These are phyloP conservation scores for Aspergillus wentii DNA, from an alignment of 495 filamentous ascomycete genomes.

Conservation along the genomic window DNA sequence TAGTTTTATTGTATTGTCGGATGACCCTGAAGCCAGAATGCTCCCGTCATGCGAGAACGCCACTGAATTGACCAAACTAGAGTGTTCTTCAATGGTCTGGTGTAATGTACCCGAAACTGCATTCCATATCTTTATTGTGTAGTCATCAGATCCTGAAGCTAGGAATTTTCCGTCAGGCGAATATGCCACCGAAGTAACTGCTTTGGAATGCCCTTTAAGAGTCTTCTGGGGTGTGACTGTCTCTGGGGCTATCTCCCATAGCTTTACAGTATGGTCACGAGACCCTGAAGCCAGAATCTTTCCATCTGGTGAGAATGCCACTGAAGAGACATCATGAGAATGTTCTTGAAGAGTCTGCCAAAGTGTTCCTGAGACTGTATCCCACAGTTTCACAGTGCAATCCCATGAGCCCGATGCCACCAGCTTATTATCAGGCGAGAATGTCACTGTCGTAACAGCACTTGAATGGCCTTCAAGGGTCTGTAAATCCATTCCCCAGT, in stretches of 20 bases:
- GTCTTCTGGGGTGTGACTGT: conserved; percentile 1
- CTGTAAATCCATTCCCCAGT: conserved; percentile 1
- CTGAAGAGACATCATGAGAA: background rate
- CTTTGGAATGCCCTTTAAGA: conserved; percentile 8
- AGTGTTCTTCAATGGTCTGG: background rate
- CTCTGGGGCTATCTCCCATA: conserved; percentile 20
- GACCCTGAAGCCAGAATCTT: conserved; percentile 8
- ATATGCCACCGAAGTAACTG: conserved; percentile 7
- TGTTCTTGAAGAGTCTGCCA: conserved; percentile 6
- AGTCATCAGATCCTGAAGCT: conserved; percentile 6
- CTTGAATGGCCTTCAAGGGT: conserved; percentile 17
- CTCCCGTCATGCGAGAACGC: background rate
- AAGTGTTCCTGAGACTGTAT: conserved; percentile 7
- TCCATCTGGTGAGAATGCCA: conserved; percentile 18
- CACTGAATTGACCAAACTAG: background rate
- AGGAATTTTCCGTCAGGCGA: conserved; percentile 8
- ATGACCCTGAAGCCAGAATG: background rate
- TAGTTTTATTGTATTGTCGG: too few relatives aligned
- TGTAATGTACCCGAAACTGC: background rate
- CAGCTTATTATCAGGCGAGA: conserved; percentile 28
- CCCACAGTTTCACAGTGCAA: conserved; percentile 30
- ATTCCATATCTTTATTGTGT: conserved; percentile 6
- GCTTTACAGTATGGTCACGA: conserved; percentile 2
- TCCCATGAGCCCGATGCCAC: conserved; percentile 23
- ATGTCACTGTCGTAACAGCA: conserved; percentile 9